A percentile compares a stretch with the other conserved stretches of the same genome.
phyloP scores from a whole-genome alignment of 148 eudicot genomes.

The Diospyros kaki region DNA sequence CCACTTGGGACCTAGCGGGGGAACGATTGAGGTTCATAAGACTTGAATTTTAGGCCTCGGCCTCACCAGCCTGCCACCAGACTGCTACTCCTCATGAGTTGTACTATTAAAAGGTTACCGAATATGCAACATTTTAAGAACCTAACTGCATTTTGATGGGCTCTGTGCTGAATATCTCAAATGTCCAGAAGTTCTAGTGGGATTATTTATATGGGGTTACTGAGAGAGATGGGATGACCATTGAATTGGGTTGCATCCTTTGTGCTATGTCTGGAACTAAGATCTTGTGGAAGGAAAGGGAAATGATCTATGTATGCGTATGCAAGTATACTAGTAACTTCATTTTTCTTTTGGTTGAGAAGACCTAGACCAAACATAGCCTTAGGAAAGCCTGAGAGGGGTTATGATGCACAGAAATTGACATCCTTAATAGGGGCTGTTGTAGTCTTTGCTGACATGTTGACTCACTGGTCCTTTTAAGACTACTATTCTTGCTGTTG shows the following conservation, averaged over 20 bases:
- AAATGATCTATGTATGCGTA: too few species aligned
- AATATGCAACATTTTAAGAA: not conserved
- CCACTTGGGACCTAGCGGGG: too few species aligned
- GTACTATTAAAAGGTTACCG: not conserved
- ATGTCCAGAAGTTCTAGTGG: not conserved
- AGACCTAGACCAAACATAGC: too few species aligned
- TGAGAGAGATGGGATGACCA: not conserved
- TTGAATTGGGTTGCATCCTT: not conserved
- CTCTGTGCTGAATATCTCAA: not conserved
- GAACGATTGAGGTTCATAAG: too few species aligned
- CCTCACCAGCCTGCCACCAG: too few species aligned
- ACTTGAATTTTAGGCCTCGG: too few species aligned
- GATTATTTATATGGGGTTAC: not conserved
- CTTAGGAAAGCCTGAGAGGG: not conserved
- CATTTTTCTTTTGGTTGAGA: too few species aligned
- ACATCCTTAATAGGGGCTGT: not conserved
- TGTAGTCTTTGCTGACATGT: slow-evolving; percentile 2
- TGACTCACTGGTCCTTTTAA: not conserved
- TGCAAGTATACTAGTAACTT: too few species aligned
- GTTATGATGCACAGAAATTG: not conserved
- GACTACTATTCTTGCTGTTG: not conserved
- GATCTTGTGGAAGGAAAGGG: too few species aligned
- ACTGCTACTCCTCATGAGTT: too few species aligned
- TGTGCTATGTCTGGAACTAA: too few species aligned
- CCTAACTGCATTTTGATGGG: not conserved